phyloP scores from a whole-genome alignment of 2,329 filamentous ascomycete species.

The Monilinia aucupariae region DNA sequence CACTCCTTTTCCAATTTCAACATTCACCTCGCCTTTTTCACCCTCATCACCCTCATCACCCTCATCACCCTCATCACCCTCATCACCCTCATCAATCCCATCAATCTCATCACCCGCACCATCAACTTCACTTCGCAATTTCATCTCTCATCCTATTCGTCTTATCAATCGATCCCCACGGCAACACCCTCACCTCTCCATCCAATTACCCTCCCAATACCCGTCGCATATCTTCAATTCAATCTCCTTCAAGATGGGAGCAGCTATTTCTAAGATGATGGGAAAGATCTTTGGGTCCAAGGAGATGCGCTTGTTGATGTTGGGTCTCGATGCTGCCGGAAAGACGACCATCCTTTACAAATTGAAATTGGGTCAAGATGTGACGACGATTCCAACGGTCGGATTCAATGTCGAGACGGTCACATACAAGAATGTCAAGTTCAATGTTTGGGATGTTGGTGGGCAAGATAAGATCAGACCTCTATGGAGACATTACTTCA shows the following conservation, averaged over 20 bases:
- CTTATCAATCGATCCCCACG: background rate
- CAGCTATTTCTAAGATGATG: conserved; percentile 91
- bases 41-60: background rate
- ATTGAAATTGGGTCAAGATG: conserved; percentile 95
- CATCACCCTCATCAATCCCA: background rate
- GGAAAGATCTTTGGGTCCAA: conserved; percentile 98
- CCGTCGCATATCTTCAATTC: background rate
- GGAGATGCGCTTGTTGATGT: conserved; percentile 98
- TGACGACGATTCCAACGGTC: conserved; percentile 96
- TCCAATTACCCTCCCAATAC: background rate
- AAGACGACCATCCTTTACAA: conserved; percentile 99
- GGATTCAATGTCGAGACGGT: conserved; percentile 99
- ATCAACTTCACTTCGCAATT: no score
- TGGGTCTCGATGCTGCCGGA: conserved; percentile 94
- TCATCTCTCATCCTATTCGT: background rate
- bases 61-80: no score
- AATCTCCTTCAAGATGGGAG: conserved; percentile 60
- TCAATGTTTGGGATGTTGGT: conserved; percentile 98
- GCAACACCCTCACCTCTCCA: background rate
- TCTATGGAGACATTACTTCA: conserved; percentile 96
- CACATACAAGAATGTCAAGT: conserved; percentile 98
- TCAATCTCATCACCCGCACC: background rate
- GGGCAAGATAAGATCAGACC: conserved; percentile 98
- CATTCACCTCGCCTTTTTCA: no score
- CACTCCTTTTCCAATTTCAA: conserved; percentile 5